phyloP scores from a whole-genome alignment of 169 alveolate species.

The Plasmodium sp. region DNA sequence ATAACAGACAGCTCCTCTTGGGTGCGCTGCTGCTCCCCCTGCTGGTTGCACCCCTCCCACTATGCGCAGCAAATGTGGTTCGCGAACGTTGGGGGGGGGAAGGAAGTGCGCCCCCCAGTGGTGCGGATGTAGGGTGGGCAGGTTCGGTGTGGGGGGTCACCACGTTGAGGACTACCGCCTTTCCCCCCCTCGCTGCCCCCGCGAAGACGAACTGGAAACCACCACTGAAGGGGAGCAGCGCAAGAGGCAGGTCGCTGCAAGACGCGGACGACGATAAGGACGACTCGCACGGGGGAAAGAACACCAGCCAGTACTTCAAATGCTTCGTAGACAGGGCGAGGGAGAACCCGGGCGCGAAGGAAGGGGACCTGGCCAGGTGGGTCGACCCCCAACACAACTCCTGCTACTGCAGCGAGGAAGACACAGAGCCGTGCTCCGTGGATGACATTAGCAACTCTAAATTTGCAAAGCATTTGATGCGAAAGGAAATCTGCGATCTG shows the following conservation, averaged over 20 bases:
- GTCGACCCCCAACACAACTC: conserved; percentile 7
- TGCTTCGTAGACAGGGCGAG: conserved; percentile 56
- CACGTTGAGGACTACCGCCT: no score
- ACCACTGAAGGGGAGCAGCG: neutral
- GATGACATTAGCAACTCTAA: conserved; percentile 7
- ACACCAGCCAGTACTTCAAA: conserved; percentile 35
- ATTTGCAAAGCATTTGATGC: neutral
- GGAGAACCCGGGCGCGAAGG: conserved; percentile 2
- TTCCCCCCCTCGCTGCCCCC: neutral
- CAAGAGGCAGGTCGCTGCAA: neutral
- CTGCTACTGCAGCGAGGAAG: conserved; percentile 58
- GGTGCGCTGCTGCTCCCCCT: neutral
- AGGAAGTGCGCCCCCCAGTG: neutral
- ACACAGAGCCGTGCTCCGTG: conserved; percentile 33
- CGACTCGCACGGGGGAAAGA: neutral
- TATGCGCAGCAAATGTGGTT: neutral
- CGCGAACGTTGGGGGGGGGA: neutral
- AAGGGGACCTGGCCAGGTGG: conserved; percentile 33
- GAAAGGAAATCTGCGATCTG: neutral
- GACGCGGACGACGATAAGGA: neutral
- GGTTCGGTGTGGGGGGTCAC: neutral
- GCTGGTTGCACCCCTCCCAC: neutral
- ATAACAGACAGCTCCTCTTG: neutral
- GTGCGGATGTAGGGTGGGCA: neutral
- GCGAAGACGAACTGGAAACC: neutral